Base-by-base conservation (phyloP, 1,139 yeast species). In the Blastobotrys persicus region DNA sequence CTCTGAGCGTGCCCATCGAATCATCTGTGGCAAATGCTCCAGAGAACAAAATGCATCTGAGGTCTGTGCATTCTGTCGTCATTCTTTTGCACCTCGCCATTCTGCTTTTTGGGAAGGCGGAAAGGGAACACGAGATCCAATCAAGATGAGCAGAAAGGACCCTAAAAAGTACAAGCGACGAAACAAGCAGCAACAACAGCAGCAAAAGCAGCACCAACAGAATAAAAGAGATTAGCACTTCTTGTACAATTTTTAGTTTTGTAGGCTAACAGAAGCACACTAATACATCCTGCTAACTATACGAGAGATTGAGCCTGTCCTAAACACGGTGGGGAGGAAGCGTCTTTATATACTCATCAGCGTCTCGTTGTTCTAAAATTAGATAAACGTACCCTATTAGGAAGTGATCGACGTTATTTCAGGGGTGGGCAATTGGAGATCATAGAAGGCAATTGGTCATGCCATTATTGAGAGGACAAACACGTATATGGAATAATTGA, bases 71-170 rank as follows among this genome's bases (percentile, higher is more conserved):
- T 68, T 60, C 53, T 71, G 75, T 51, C 59, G 63, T 9, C 70
- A 68, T 46, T 60, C 66, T 31, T 71, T 67, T 52, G 62, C 67
- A 11, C 55, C 58, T 17, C 57, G 65, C 31, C 62, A 54, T 35
- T 59, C 73, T 4, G 69, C 72, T 12, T 73, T 72, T 56, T 72
- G 76, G 76, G 76, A 72, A 51, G 76, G 76, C 20, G 76, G 76
- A 0, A 61, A 61, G 39, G 76, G 76, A 2, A 69, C 72, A n/a
- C 64, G 76, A 17, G 74, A 72, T 50, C 66, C 61, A 31, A 56
- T 58, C 14, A 60, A 58, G 47, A 68, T 72, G 72, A 68, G 71
- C 50, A 55, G 70, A 18, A 71, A 70, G 50, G 76, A 72, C 50
- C 68, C 71, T 12, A 61, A 72, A 31, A 72, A 72, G 60, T 65